Conservation (phyloP, 1,284 basidiomycete species). For the Microbotryum scabiosae region DNA sequence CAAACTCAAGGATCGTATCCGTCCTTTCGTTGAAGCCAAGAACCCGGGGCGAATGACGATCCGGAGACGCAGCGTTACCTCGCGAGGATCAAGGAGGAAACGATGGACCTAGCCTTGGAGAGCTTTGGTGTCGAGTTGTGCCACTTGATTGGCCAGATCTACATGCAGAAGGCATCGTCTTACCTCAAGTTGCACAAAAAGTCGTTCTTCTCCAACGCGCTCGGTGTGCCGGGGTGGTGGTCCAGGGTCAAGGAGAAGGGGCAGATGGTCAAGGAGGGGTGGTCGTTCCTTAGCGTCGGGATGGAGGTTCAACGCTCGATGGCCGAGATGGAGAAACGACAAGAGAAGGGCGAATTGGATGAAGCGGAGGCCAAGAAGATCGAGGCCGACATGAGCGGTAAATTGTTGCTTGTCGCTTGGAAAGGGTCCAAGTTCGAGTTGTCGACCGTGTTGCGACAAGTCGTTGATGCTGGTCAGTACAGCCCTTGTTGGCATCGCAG, state of each 20-base stretch:
- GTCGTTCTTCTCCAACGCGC: slow-evolving; percentile 61
- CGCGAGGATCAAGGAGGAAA: slow-evolving; percentile 69
- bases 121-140: slow-evolving; percentile 75
- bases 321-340: slow-evolving; percentile 83
- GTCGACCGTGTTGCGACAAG: slow-evolving; percentile 34
- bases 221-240: slow-evolving; percentile 82
- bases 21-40: slow-evolving; percentile 82
- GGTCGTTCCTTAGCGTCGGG: slow-evolving; percentile 47
- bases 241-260: slow-evolving; percentile 92
- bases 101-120: slow-evolving; percentile 94
- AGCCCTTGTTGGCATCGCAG: not conserved
- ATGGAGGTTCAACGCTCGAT: slow-evolving; percentile 47
- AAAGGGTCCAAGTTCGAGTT: slow-evolving; percentile 88
- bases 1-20: slow-evolving; percentile 71
- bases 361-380: slow-evolving; percentile 60
- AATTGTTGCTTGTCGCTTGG: slow-evolving; percentile 87
- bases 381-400: slow-evolving; percentile 90
- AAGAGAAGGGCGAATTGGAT: slow-evolving; percentile 69
- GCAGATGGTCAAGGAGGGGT: slow-evolving; percentile 70
- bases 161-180: slow-evolving; percentile 82
- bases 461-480: slow-evolving; percentile 54
- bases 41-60: slow-evolving; percentile 74
- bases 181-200: slow-evolving; percentile 60
- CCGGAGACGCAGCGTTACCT: slow-evolving; percentile 67
- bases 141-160: slow-evolving; percentile 62